A percentile compares a stretch with the other conserved stretches of the same genome.
phyloP scores from a whole-genome alignment of 352 stramenopile genomes.

The Pelagophyceae sp. region DNA sequence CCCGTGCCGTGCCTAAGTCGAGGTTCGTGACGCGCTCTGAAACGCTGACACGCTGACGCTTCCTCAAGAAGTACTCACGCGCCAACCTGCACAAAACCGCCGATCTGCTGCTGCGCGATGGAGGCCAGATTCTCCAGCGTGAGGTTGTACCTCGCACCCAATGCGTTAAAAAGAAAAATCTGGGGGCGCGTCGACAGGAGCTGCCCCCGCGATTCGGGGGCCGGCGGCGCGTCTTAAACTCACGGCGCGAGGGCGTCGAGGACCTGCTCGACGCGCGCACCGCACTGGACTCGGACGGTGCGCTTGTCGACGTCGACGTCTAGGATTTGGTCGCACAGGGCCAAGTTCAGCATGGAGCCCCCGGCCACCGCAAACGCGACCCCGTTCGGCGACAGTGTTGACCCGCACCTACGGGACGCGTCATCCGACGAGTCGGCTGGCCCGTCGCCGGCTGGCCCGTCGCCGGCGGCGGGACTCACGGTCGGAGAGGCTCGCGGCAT shows the following conservation, averaged over 20 bases:
- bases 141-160: conserved; percentile 74
- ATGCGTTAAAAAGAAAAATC: no score
- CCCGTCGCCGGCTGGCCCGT: conserved; percentile 22
- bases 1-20: conserved; percentile 96
- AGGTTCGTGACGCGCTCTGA: conserved; percentile 53
- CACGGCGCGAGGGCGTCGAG: conserved; percentile 53
- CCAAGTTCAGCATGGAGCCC: conserved; percentile 76
- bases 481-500: conserved; percentile 24
- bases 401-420: no score
- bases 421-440: conserved; percentile 75
- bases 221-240: no score
- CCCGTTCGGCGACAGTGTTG: conserved; percentile 90
- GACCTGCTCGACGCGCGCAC: conserved; percentile 47
- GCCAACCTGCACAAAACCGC: conserved; percentile 82
- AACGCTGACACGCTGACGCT: background rate
- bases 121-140: conserved; percentile 96
- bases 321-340: conserved; percentile 78
- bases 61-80: conserved; percentile 29
- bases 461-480: no score
- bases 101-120: conserved; percentile 95
- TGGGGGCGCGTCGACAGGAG: no score
- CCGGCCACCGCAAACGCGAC: conserved; percentile 67
- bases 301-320: conserved; percentile 71
- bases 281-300: conserved; percentile 76
- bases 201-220: no score